phyloP scores from a whole-genome alignment of 1,284 basidiomycete genomes.

The Trametes hirsuta region DNA sequence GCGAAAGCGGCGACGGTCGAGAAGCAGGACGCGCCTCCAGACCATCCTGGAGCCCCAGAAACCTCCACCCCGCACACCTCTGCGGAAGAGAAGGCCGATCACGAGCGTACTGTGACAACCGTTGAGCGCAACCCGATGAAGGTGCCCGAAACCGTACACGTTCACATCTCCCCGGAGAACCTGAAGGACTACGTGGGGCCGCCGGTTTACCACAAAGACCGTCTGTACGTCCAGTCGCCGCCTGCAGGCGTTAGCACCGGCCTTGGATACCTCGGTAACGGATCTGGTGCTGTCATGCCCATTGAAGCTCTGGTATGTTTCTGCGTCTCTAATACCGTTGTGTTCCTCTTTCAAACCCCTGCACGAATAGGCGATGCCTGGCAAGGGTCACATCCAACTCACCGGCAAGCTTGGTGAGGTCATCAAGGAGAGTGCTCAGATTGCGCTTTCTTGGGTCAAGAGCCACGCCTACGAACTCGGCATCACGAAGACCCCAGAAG shows the following conservation, averaged over 20 bases:
- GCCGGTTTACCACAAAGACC: slow-evolving; percentile 93
- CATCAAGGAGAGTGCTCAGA: slow-evolving; percentile 94
- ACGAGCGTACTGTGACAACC: slow-evolving; percentile 70
- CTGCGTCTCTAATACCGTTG: background rate
- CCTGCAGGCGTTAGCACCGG: slow-evolving; percentile 95
- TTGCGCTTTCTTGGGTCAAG: slow-evolving; percentile 93
- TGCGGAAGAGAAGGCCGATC: slow-evolving; percentile 33
- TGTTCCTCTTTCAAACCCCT: background rate
- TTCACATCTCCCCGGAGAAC: slow-evolving; percentile 85
- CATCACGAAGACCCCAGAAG: slow-evolving; percentile 72
- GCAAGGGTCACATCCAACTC: slow-evolving; percentile 86
- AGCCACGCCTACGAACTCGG: slow-evolving; percentile 88
- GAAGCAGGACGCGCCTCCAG: slow-evolving; percentile 42
- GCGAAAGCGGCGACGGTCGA: slow-evolving; percentile 40
- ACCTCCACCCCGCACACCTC: slow-evolving; percentile 28
- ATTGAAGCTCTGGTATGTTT: slow-evolving; percentile 82
- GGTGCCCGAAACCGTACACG: slow-evolving; percentile 80
- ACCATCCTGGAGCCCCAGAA: slow-evolving; percentile 39
- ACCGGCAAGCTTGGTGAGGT: slow-evolving; percentile 99
- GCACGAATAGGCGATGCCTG: slow-evolving; percentile 80
- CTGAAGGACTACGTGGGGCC: slow-evolving; percentile 97
- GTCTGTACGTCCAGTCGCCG: slow-evolving; percentile 82
- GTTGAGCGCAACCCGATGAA: slow-evolving; percentile 79
- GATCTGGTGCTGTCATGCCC: slow-evolving; percentile 96
- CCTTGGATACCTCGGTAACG: slow-evolving; percentile 94